Evolutionary conservation across 331 rosid species (phyloP), one percentile per base, ranked within the genome.

Genomic region (Arachis monticola): DNA sequence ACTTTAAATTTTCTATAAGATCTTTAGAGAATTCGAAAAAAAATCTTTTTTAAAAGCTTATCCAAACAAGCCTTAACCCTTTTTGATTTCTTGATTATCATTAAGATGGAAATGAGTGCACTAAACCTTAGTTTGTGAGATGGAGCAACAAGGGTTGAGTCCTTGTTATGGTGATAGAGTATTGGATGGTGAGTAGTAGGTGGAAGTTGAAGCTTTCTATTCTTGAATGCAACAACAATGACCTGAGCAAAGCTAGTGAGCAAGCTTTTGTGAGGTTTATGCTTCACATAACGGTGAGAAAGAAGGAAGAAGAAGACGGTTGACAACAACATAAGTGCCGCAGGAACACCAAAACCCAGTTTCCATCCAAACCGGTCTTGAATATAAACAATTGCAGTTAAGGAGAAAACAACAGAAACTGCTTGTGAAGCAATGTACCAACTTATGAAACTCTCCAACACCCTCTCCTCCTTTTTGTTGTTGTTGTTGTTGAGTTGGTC

Each of bases 281-380:
- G 75, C 76, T 84, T 85, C 22, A 91, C 81, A 66, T 88, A 91
- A 4, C 86, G 57, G 44, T 87, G 68, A 22, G 84, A 80, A 11
- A 87, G 87, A 22, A 80, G 63, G 52, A 84, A 77, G 80, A 91
- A 85, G 13, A 78, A 62, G 57, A 79, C 0, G 4, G 81, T 70
- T 10, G 91, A 84, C 1, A 84, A 2, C 44, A 85, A 14, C 97
- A 87, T 87, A 8, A 87, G 87, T 51, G 78, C 63, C 12, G 79
- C 91, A 10, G 89, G 92, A 40, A 91, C 77, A 1, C 92, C 93
- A 56, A 91, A 91, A 11, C 96, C 90, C 38, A 91, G 12, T 77
- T 30, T 81, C 96, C 93, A 91, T 7, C 93, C 87, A 2, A 74
- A 64, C 41, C 79, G 81, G 50, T 83, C 91, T 81, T 91, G 92